Percentiles rank a stretch among this genome's conserved stretches.
Conservation (phyloP, 2,329 filamentous ascomycete species). For the Ceratocystis cacaofunesta region DNA sequence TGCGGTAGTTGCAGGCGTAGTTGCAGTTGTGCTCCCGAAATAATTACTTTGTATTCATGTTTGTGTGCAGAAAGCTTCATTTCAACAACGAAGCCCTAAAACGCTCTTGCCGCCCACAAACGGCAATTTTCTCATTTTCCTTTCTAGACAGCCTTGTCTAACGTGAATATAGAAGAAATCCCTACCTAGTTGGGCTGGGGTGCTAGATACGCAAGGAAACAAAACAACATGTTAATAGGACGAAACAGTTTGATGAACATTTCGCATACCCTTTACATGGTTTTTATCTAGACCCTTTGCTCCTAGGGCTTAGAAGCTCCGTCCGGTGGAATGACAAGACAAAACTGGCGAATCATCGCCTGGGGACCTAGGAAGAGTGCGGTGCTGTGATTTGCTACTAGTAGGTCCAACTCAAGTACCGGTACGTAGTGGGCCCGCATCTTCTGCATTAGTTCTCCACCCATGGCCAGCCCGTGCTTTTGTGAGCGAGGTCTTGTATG, state of each 20-base stretch:
- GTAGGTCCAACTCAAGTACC: neutral
- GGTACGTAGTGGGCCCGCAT: neutral
- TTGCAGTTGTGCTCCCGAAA: too few relatives aligned
- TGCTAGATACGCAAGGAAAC: neutral
- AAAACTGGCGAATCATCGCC: neutral
- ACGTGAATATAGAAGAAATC: neutral
- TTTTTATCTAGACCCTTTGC: too few relatives aligned
- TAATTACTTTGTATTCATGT: neutral
- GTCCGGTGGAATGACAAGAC: too few relatives aligned
- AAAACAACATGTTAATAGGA: neutral
- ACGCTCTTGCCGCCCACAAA: conserved; percentile 1
- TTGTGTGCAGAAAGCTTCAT: neutral
- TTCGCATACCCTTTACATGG: too few relatives aligned
- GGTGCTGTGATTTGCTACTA: neutral
- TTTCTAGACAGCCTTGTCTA: neutral
- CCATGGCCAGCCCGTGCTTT: conserved; percentile 3
- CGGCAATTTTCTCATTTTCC: neutral
- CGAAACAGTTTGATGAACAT: neutral
- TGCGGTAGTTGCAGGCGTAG: neutral
- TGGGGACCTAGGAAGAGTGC: too few relatives aligned
- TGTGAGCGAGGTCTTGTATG: conserved; percentile 2
- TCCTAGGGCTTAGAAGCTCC: too few relatives aligned
- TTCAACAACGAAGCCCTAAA: neutral
- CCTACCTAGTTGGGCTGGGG: neutral
- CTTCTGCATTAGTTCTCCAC: neutral